Base-by-base conservation (phyloP, 2,329 filamentous ascomycete genomes). In the Reticulascus tulasneorum region DNA sequence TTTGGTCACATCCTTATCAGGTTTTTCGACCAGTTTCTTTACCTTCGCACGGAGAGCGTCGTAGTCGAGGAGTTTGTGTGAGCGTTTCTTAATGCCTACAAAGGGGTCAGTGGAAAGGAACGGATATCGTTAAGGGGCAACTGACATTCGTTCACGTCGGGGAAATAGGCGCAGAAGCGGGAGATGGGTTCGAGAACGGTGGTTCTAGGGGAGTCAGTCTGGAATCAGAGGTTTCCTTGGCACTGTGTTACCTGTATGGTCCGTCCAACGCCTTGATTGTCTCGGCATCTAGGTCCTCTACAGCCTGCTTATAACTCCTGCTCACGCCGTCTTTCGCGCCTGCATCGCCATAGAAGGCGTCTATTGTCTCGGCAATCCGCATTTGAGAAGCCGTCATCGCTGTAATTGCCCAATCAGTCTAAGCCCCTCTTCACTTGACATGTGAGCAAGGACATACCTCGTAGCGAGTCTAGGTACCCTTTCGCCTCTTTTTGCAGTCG, bases 381-480 rank as follows among this genome's bases (percentile, higher is more conserved):
- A 98, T 97, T 67, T 98, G 93, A 35, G 90, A 96, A 34, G 93
- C 91, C 12, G 93, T 98, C 93, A 98, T 98, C 50, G 93, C 91
- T 89, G 48, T 17, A 16, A 5, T 15, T 8, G 17, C 13, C 24
- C 10, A 12, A 35, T 33, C 18, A 36, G 26, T 28, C 33, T 49
- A 38, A 54, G 40, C 18, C 37, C 9, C 22, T 10, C 3, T n/a
- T 30, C 21, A 23, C n/a, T 10, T 12, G n/a, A 20, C 3, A 12
- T 28, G 19, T 9, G 5, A 13, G 7, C 39, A 16, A 22, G 21
- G 29, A 42, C 47, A 36, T 53, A 90, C 86, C 86, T 81, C 93
- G 80, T 52, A 98, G 73, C 13, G 89, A 95, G 67, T 98, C 94
- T 35, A 98, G 73, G 60, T 98, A 98, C 37, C 94, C 94, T 65